These are phyloP conservation scores for Platanthera guangdongensis DNA, from an alignment of 106 monocot genomes.

Conservation along the genomic window DNA sequence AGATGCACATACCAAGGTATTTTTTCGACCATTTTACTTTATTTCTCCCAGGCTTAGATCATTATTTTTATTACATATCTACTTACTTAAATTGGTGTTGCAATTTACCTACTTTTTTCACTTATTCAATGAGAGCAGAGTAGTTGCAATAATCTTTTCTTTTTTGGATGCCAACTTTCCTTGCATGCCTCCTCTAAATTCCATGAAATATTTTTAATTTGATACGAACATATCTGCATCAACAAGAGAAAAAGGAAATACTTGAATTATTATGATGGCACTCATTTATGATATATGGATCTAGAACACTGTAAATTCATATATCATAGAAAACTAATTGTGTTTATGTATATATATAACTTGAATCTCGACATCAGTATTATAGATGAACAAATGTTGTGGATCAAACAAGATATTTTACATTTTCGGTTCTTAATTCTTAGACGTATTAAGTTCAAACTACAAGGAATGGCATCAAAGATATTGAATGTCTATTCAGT, in stretches of 20 bases:
- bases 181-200: not conserved
- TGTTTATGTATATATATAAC: not conserved
- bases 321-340: not conserved
- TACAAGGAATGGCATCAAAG: not conserved
- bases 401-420: not conserved
- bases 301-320: not conserved
- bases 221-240: not conserved
- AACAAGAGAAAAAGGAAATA: not conserved
- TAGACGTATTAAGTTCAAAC: constrained; percentile 1
- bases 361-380: not conserved
- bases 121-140: not conserved
- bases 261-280: not conserved
- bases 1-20: constrained; percentile 40
- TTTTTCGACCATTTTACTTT: not conserved
- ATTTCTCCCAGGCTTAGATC: not conserved
- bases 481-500: not conserved
- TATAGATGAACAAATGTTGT: not conserved
- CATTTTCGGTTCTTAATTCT: not conserved
- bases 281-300: not conserved
- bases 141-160: not conserved
- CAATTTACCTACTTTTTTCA: not conserved
- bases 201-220: not conserved
- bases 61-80: not conserved
- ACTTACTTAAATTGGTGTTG: not conserved
- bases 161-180: not conserved